Evolutionary conservation across 331 rosid species (phyloP), one percentile per base, ranked within the genome.

Genomic region (Cydonia oblonga): DNA sequence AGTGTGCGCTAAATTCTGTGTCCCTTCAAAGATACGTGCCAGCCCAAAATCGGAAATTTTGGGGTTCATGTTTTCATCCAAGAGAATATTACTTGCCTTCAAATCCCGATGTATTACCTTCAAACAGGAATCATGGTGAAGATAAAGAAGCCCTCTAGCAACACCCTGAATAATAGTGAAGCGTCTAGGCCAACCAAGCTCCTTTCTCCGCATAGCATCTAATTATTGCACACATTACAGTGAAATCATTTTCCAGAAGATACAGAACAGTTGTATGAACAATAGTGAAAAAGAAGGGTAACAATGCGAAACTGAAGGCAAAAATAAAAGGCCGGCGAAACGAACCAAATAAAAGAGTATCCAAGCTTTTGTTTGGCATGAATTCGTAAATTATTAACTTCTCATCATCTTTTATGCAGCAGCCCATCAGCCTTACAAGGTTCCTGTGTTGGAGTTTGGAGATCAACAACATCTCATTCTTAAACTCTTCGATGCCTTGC

Each of bases 91-190:
- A 42, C 83, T 78, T 3, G 49, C 81, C 58, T 82, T 82, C 33
- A 78, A 22, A 74, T 82, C 83, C 71, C 78, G 20, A 62, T 82
- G 86, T 65, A 82, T 70, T 9, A 82, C 81, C 46, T 73, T 20
- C 20, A 82, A 64, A 23, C 80, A 35, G 2, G 81, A 82, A 66
- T 78, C 83, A 2, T 68, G 65, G 15, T 78, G 86, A 62, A 82
- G 86, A 57, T 78, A 78, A 28, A 75, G 64, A n/a, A 82, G 22
- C 12, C 86, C 81, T 75, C 76, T 74, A 4, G 81, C 77, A 9
- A 78, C 72, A 7, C 78, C 86, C 9, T 60, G 76, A 3, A 78
- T 67, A 59, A 82, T 78, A 23, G 57, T 68, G 44, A 75, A 40
- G 53, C 83, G 80, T 22, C 9, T 71, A 52, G 26, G 57, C 86